Evolutionary conservation across 805 yeast species (phyloP).

Genomic region (Kuraishia piskuri): DNA sequence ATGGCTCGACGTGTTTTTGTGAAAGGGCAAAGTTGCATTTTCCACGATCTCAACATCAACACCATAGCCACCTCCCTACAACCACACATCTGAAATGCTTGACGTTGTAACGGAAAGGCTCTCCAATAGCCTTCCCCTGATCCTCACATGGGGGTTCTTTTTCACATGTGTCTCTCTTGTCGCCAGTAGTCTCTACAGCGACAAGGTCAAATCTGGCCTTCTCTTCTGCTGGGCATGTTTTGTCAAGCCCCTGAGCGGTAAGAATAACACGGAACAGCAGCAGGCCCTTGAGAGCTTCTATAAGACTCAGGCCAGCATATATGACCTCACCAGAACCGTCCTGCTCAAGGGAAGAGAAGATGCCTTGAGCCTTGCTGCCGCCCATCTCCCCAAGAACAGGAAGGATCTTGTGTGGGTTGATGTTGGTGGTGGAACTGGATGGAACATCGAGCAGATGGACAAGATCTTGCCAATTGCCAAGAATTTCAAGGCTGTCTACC

Average conservation of each 20-base stretch:
- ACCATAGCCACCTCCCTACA: neutral
- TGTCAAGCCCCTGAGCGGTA: slow-evolving; percentile 30
- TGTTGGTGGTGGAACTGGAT: slow-evolving; percentile 84
- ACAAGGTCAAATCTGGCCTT: slow-evolving; percentile 11
- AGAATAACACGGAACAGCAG: slow-evolving; percentile 37
- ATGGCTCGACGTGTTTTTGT: neutral
- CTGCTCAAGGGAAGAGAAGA: slow-evolving; percentile 65
- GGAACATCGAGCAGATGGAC: slow-evolving; percentile 73
- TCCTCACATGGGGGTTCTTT: neutral
- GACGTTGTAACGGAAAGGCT: neutral
- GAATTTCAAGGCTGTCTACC: slow-evolving; percentile 56
- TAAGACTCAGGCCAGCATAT: slow-evolving; percentile 67
- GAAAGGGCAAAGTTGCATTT: neutral
- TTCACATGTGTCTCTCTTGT: neutral
- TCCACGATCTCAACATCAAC: neutral
- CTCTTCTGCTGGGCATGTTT: slow-evolving; percentile 44
- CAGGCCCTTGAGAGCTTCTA: slow-evolving; percentile 62
- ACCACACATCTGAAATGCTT: neutral
- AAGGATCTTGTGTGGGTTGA: slow-evolving; percentile 61
- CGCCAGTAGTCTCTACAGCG: slow-evolving; percentile 3
- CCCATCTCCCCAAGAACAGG: slow-evolving; percentile 38
- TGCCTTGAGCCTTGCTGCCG: slow-evolving; percentile 48
- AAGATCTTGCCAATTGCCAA: slow-evolving; percentile 34
- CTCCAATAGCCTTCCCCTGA: neutral
- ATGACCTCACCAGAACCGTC: slow-evolving; percentile 61